phyloP scores from a whole-genome alignment of 257 asterid genomes.

The Solanum dulcamara region DNA sequence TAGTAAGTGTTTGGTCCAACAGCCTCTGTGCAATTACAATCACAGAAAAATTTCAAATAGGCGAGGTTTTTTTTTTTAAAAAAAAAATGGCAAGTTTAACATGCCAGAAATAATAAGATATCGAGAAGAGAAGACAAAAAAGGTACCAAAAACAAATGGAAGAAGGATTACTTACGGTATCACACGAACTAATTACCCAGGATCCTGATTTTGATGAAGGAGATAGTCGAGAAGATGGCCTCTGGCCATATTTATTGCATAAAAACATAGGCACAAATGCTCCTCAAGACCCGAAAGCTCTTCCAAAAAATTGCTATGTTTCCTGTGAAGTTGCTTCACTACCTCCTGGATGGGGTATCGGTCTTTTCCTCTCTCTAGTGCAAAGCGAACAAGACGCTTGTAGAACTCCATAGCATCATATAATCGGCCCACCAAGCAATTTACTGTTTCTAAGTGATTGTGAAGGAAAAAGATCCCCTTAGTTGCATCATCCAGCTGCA shows the following conservation, averaged over 20 bases:
- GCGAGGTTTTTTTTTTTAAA: too few relatives aligned
- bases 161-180: background rate
- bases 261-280: conserved; percentile 69
- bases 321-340: conserved; percentile 50
- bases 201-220: background rate
- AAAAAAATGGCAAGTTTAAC: background rate
- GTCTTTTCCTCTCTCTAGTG: conserved; percentile 61
- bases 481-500: conserved; percentile 74
- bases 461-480: conserved; percentile 55
- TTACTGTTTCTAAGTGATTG: conserved; percentile 61
- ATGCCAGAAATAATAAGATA: background rate
- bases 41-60: background rate
- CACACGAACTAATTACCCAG: background rate
- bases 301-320: conserved; percentile 37
- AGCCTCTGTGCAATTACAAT: background rate
- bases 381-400: conserved; percentile 36
- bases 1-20: background rate
- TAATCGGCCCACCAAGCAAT: conserved; percentile 52
- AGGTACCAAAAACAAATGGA: background rate
- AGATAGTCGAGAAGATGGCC: conserved; percentile 33
- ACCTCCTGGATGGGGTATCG: conserved; percentile 55
- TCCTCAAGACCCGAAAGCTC: conserved; percentile 77
- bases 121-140: background rate
- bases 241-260: conserved; percentile 69
- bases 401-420: conserved; percentile 42